Base-by-base conservation (phyloP, 75 land plant species). In the Cunninghamia lanceolata region DNA sequence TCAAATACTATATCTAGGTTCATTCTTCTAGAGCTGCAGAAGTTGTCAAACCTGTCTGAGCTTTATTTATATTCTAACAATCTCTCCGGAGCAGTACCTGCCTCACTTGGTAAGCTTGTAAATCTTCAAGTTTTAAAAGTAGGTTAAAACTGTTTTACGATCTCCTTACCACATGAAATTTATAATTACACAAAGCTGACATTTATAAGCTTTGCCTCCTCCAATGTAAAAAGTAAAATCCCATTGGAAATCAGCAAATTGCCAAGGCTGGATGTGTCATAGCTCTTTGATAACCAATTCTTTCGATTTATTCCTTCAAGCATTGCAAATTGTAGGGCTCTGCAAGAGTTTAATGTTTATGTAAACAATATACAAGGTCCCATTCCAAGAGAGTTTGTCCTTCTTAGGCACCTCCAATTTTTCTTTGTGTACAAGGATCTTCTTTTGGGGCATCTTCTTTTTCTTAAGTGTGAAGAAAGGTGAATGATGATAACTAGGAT, bases 371-470 rank as follows among this genome's bases (percentile, higher is more conserved):
- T 96, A 36, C 84, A 86, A 30, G 98, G 98, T 28, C 14, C 21
- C 8, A 91, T 96, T 14, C 94, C 95, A 34, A 85, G 90, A 70
- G 87, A 87, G 34, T 16, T 95, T 47, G 96, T 95, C 59, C 85
- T 91, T 54, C 95, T 97, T 30, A 45, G 38, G 13, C 77, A 54
- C 0, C 93, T 97, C 14, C 73, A 88, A 86, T 34, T 54, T 6
- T 89, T 97, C 4, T 91, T 89, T 85, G 89, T 97, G 39, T 90
- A 86, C 9, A 19, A 76, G 30, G 90, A 91, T 32, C 56, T 53
- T 0, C 84, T 97, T 45, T 87, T 86, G 74, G 94, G 95, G 47
- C 74, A 82, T 16, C 90, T 97, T 45, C 99, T n/a, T n/a, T n/a
- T n/a, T n/a, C n/a, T n/a, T n/a, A n/a, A n/a, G n/a, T n/a, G n/a